phyloP scores from a whole-genome alignment of 2,329 filamentous ascomycete genomes.

The Hypoxylon sp. region DNA sequence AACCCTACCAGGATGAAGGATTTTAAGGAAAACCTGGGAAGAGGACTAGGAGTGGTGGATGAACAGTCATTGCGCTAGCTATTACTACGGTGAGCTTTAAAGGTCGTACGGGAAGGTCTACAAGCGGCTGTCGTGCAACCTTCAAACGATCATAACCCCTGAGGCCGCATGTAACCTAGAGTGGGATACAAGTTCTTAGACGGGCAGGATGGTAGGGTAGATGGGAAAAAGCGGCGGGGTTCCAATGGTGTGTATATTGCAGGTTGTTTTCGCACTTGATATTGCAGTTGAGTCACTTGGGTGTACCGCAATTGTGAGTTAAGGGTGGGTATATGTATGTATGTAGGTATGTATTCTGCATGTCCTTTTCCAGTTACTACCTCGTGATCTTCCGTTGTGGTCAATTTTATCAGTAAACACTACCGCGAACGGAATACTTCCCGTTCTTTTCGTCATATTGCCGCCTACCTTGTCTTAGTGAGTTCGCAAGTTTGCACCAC shows the following conservation, averaged over 20 bases:
- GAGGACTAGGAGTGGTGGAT: conserved; percentile 20
- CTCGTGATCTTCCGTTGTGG: conserved; percentile 41
- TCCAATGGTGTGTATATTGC: conserved; percentile 32
- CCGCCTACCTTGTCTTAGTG: conserved; percentile 32
- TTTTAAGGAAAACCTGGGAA: conserved; percentile 39
- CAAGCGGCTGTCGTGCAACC: conserved; percentile 46
- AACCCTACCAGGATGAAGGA: conserved; percentile 37
- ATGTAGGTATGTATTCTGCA: conserved; percentile 40
- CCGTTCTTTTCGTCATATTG: conserved; percentile 43
- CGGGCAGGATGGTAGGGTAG: conserved; percentile 35
- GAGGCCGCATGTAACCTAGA: conserved; percentile 38
- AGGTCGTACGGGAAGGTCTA: conserved; percentile 45
- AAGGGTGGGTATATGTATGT: conserved; percentile 38
- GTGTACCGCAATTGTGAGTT: conserved; percentile 34
- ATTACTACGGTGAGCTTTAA: conserved; percentile 40
- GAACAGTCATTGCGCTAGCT: conserved; percentile 22
- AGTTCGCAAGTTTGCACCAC: conserved; percentile 43
- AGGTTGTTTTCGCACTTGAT: conserved; percentile 39
- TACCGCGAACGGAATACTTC: conserved; percentile 41
- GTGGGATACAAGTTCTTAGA: conserved; percentile 36
- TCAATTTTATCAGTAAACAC: conserved; percentile 26
- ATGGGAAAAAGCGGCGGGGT: conserved; percentile 37
- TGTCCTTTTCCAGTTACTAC: conserved; percentile 36
- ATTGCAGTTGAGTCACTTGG: conserved; percentile 38
- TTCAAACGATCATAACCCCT: conserved; percentile 45